Percentiles rank a stretch among this genome's conserved stretches.
Conservation (phyloP, 1,139 yeast genomes). For the Geotrichum reessii region DNA sequence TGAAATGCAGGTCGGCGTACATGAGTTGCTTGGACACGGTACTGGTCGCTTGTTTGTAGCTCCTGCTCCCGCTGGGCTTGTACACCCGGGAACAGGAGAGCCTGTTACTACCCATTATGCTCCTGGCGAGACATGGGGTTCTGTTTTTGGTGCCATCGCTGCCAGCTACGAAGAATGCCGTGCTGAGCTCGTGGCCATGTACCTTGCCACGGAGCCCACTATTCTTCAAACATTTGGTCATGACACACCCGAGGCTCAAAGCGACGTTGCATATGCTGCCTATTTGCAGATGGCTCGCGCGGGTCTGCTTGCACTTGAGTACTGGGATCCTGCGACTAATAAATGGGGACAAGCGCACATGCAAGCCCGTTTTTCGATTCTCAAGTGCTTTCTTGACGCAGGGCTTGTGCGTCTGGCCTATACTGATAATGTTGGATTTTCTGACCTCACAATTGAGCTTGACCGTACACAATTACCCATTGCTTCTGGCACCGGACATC, state of each 20-base stretch:
- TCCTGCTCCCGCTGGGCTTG: slow-evolving; percentile 11
- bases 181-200: slow-evolving; percentile 85
- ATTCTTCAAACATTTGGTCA: slow-evolving; percentile 71
- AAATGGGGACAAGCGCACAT: slow-evolving; percentile 95
- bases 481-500: slow-evolving; percentile 54
- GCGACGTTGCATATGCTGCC: slow-evolving; percentile 58
- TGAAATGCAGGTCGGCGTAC: slow-evolving; percentile 90
- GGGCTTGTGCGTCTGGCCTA: slow-evolving; percentile 51
- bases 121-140: slow-evolving; percentile 85
- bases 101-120: slow-evolving; percentile 69
- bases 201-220: slow-evolving; percentile 60
- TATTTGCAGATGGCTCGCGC: slow-evolving; percentile 83
- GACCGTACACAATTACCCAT: slow-evolving; percentile 45
- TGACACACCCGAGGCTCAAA: slow-evolving; percentile 45
- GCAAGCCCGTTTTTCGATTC: slow-evolving; percentile 84
- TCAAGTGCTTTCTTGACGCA: slow-evolving; percentile 54
- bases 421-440: slow-evolving; percentile 47
- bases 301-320: slow-evolving; percentile 73
- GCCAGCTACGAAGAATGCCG: slow-evolving; percentile 94
- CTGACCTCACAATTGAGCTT: slow-evolving; percentile 37
- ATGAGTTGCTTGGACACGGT: slow-evolving; percentile 89
- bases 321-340: slow-evolving; percentile 71
- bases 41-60: slow-evolving; percentile 76
- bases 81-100: slow-evolving; percentile 45
- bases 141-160: slow-evolving; percentile 73